Evolutionary conservation across 2,329 filamentous ascomycete genomes (phyloP), one percentile per base, ranked within the genome.

Genomic region (Fusarium lyarnte): DNA sequence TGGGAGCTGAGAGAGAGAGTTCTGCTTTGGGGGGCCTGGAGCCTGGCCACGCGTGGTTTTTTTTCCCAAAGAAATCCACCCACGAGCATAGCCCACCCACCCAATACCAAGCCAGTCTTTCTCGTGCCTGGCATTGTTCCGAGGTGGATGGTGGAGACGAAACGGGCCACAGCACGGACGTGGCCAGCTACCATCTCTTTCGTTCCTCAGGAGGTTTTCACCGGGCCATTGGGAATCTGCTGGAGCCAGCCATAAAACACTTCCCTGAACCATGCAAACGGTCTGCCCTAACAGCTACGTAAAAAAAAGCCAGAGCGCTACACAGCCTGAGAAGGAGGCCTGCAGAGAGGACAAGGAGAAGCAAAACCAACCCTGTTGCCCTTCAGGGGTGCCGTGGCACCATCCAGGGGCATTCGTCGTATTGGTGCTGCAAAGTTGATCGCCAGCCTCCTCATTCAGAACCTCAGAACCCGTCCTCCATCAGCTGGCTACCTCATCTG

Each of bases 31-130:
- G 52, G 69, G 51, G 61, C 4, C 25, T 25, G 47, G 27, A 8
- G 27, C 45, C 49, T 60, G 53, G 58, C 71, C 46, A 63, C 74
- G 73, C 73, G 73, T 76, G 71, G 69, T 74, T 76, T 76, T 74
- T 66, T 71, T 29, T 25, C 4, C 23, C 46, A 47, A 66, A 42
- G 41, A 47, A 69, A 58, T 31, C 66, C 66, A 68, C 60, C 38
- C 29, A 42, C 11, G 17, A 49, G 35, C 42, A 55, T 42, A 49
- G 36, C 58, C 58, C 58, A 64, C 47, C 38, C 41, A 57, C 64
- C 45, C 64, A 53, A 38, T 53, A 41, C 42, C 33, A 35, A 46
- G 31, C 63, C 61, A 51, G 45, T 58, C 43, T 41, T 70, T 66
- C 47, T 74, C 36, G 60, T 69, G 58, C 71, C 58, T 66, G 71